A percentile compares a stretch with the other conserved stretches of the same genome.
These are phyloP conservation scores for Phaseolus lunatus DNA, from an alignment of 306 rosid species.

Conservation along the genomic window DNA sequence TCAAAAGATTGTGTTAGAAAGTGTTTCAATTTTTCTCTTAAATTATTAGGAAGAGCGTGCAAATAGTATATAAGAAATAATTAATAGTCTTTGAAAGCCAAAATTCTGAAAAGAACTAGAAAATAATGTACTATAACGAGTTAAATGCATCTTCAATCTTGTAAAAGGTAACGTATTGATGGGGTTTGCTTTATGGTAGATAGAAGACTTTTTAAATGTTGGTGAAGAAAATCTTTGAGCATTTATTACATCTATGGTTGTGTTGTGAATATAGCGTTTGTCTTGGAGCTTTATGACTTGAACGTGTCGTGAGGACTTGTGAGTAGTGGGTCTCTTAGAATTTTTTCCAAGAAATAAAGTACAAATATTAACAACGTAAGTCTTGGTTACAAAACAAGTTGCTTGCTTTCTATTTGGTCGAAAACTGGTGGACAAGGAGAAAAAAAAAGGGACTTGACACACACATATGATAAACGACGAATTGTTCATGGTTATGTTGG, in stretches of 20 bases:
- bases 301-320: slow-evolving; percentile 1
- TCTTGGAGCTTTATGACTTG: not conserved
- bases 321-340: not conserved
- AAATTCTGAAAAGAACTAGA: not conserved
- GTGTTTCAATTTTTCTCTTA: too few relatives aligned
- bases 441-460: not conserved
- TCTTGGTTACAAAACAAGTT: not conserved
- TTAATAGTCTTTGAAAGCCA: not conserved
- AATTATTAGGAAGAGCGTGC: too few relatives aligned
- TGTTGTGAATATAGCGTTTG: not conserved
- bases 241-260: not conserved
- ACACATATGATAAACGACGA: not conserved
- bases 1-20: too few relatives aligned
- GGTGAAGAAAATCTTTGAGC: not conserved
- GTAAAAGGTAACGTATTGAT: not conserved
- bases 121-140: not conserved
- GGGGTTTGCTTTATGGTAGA: slow-evolving; percentile 8
- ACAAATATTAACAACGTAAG: not conserved
- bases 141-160: not conserved
- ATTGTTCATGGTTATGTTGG: not conserved
- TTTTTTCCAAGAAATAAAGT: not conserved
- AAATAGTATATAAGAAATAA: too few relatives aligned
- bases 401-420: not conserved
- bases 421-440: not conserved
- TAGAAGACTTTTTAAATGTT: too few relatives aligned